phyloP scores from a whole-genome alignment of 2,329 filamentous ascomycete genomes.

The Chaetomium olivaceum region DNA sequence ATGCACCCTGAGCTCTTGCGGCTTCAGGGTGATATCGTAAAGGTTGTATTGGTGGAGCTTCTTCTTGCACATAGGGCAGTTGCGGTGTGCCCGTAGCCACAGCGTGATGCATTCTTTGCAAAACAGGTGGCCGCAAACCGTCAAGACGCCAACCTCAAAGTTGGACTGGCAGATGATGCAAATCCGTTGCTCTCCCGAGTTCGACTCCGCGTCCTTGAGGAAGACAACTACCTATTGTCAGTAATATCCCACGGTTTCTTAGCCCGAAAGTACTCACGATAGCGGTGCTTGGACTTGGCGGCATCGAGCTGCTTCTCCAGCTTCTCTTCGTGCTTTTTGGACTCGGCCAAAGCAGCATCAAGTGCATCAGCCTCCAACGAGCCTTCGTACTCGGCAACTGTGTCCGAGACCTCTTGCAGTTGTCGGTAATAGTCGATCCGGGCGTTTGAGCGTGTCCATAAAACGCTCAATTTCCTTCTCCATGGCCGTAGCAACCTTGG shows the following conservation, averaged over 20 bases:
- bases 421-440: slow-evolving; percentile 89
- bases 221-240: slow-evolving; percentile 48
- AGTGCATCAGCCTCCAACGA: slow-evolving; percentile 54
- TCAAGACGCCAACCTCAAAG: slow-evolving; percentile 79
- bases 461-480: slow-evolving; percentile 77
- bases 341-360: slow-evolving; percentile 48
- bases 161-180: slow-evolving; percentile 83
- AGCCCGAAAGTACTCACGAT: slow-evolving; percentile 49
- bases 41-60: slow-evolving; percentile 66
- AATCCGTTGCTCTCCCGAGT: slow-evolving; percentile 62
- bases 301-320: slow-evolving; percentile 60
- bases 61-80: slow-evolving; percentile 83
- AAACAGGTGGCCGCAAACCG: slow-evolving; percentile 87
- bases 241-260: background rate
- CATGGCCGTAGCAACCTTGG: slow-evolving; percentile 49
- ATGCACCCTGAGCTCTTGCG: slow-evolving; percentile 69
- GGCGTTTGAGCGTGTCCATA: slow-evolving; percentile 75
- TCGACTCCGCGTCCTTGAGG: slow-evolving; percentile 59
- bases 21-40: slow-evolving; percentile 82
- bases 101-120: slow-evolving; percentile 82
- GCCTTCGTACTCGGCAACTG: slow-evolving; percentile 73
- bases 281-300: slow-evolving; percentile 73
- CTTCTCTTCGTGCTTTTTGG: slow-evolving; percentile 49
- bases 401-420: slow-evolving; percentile 87
- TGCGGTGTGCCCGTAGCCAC: slow-evolving; percentile 75